Percentiles rank a stretch among this genome's conserved stretches.
Conservation (phyloP, 2,329 filamentous ascomycete genomes). For the Plectosphaerella plurivora region DNA sequence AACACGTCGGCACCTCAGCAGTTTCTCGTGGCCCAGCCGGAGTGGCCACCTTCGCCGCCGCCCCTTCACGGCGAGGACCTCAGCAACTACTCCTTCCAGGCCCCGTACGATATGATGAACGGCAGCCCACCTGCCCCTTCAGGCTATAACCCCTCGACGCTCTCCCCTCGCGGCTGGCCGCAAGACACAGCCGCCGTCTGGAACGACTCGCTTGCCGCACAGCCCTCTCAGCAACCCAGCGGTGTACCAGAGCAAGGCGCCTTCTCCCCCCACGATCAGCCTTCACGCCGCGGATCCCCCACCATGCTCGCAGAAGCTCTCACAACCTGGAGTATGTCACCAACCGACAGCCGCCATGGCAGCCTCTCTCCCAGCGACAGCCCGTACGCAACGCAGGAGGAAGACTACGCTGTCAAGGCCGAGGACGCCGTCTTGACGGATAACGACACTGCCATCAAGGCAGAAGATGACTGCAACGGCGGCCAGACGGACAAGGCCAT, state of each 20-base stretch:
- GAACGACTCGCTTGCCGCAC: not conserved
- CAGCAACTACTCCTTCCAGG: slow-evolving; percentile 26
- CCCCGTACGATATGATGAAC: not conserved
- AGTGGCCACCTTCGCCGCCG: slow-evolving; percentile 30
- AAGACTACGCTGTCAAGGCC: not conserved
- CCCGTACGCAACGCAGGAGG: not conserved
- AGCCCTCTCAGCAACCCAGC: not conserved
- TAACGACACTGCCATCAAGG: not conserved
- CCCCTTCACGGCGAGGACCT: slow-evolving; percentile 27
- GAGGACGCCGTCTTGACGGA: not conserved
- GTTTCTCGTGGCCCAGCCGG: slow-evolving; percentile 2
- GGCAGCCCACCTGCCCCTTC: slow-evolving; percentile 23
- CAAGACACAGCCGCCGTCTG: too few species aligned
- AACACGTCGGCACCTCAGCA: too few species aligned
- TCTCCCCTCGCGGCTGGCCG: slow-evolving; percentile 29
- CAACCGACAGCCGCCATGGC: not conserved
- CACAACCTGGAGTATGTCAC: not conserved
- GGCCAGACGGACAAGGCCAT: not conserved
- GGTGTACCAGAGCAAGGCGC: not conserved
- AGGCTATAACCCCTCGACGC: slow-evolving; percentile 21
- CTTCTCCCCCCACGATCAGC: not conserved
- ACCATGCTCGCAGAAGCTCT: not conserved
- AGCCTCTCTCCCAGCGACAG: not conserved
- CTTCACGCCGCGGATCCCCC: not conserved
- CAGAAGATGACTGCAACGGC: not conserved